Evolutionary conservation across 1,284 basidiomycete species (phyloP), one percentile per base, ranked within the genome.

Genomic region (Ceraceosorus guamensis): DNA sequence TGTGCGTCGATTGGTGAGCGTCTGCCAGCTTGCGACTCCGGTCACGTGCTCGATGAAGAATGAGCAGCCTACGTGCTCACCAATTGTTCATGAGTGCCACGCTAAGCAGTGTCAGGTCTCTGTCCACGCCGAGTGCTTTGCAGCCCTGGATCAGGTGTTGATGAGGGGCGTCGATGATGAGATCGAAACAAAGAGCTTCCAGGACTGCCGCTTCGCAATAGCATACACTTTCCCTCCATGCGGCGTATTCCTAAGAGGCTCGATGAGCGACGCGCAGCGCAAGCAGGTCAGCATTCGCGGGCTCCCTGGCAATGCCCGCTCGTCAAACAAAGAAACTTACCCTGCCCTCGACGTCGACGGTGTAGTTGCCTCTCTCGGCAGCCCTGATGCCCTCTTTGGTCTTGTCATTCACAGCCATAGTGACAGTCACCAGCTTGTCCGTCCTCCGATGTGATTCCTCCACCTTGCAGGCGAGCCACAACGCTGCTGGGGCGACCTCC

Each of bases 401-500:
- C 18, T 78, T 76, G 53, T 81, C 81, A 24, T 80, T 79, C 35
- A 85, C 89, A 35, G 85, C 82, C 75, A 85, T 84, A 61, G 83
- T 86, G 14, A 90, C 83, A 62, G 83, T 83, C 7, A 89, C 87
- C 18, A 91, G 85, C 68, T 89, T 87, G 35, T 86, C 81, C n/a
- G 91, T 80, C 75, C 91, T 91, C 53, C 89, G 80, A 46, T 87
- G 87, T 65, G 87, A 88, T 76, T 91, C 89, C 72, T 91, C 89
- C 1, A 87, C 89, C 77, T 95, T 95, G 35, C 89, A 90, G 0
- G 89, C 88, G 46, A 95, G 82, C 73, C 93, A 95, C 50, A 95
- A 84, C 71, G 89, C 89, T 2, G 90, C 83, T 1, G 88, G 88
- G 24, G 91, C 89, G 45, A 92, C 85, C 66, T 91, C 85, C 88